Conservation (phyloP, 352 stramenopile species). For the Phytophthora citricola region DNA sequence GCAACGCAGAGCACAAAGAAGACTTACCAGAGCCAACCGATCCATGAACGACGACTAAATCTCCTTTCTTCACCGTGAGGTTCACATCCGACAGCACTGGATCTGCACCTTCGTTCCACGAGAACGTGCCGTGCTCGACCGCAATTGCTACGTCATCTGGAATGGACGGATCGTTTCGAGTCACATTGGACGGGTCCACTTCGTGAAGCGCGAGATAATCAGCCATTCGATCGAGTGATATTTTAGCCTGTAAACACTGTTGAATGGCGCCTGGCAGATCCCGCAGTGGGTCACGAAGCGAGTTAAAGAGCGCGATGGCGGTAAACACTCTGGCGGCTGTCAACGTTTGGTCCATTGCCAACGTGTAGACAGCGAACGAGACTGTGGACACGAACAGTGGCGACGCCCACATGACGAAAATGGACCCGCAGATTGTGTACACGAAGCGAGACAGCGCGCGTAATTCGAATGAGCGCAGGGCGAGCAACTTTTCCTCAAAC, state of each 20-base stretch:
- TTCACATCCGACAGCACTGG: constrained; percentile 31
- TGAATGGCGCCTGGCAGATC: constrained; percentile 39
- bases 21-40: constrained; percentile 45
- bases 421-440: constrained; percentile 71
- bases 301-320: constrained; percentile 51
- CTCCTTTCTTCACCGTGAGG: constrained; percentile 32
- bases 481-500: constrained; percentile 39
- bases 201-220: constrained; percentile 34
- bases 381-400: constrained; percentile 53
- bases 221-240: constrained; percentile 35
- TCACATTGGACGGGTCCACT: constrained; percentile 9
- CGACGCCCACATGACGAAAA: constrained; percentile 53
- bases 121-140: constrained; percentile 34
- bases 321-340: constrained; percentile 58
- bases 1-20: constrained; percentile 37
- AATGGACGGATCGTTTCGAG: constrained; percentile 1
- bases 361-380: constrained; percentile 52
- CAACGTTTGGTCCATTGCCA: constrained; percentile 35
- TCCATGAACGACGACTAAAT: constrained; percentile 44
- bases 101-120: constrained; percentile 21
- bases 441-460: constrained; percentile 67
- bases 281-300: constrained; percentile 37
- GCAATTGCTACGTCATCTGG: constrained; percentile 25
- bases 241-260: constrained; percentile 18
- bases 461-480: constrained; percentile 78